A percentile compares a stretch with the other conserved stretches of the same genome.
These are phyloP conservation scores for Anthracocystis setariae DNA, from an alignment of 1,284 basidiomycete species.

Conservation along the genomic window DNA sequence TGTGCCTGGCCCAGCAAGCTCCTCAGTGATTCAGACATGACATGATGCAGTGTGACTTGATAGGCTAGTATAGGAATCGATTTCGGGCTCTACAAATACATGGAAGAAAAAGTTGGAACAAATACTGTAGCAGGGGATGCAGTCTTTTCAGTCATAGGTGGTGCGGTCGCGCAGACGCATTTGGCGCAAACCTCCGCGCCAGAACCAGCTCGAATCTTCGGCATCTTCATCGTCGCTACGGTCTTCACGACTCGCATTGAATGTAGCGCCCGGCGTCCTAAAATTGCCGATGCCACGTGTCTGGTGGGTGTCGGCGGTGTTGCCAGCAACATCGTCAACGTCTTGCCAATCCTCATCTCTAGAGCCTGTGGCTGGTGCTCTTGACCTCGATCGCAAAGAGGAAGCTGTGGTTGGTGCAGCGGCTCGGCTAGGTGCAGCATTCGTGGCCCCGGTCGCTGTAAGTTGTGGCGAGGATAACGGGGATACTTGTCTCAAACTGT, in stretches of 20 bases:
- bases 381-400: neutral
- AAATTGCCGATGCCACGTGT: neutral
- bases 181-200: slow-evolving; percentile 52
- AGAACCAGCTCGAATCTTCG: slow-evolving; percentile 51
- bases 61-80: neutral
- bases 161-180: slow-evolving; percentile 55
- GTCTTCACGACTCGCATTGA: slow-evolving; percentile 13
- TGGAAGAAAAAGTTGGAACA: neutral
- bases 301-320: slow-evolving; percentile 3
- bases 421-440: neutral
- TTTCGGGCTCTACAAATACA: slow-evolving; percentile 8
- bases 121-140: neutral
- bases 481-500: slow-evolving; percentile 3
- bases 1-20: too few relatives aligned
- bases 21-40: too few relatives aligned
- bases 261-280: slow-evolving; percentile 2
- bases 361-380: neutral
- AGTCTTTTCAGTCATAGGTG: slow-evolving; percentile 44
- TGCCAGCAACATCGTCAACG: slow-evolving; percentile 5
- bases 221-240: slow-evolving; percentile 40
- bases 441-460: neutral
- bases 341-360: slow-evolving; percentile 45
- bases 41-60: neutral
- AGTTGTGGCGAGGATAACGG: slow-evolving; percentile 3
- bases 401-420: neutral